phyloP scores from a whole-genome alignment of 495 filamentous ascomycete genomes.

The Trichoderma asperelloides region DNA sequence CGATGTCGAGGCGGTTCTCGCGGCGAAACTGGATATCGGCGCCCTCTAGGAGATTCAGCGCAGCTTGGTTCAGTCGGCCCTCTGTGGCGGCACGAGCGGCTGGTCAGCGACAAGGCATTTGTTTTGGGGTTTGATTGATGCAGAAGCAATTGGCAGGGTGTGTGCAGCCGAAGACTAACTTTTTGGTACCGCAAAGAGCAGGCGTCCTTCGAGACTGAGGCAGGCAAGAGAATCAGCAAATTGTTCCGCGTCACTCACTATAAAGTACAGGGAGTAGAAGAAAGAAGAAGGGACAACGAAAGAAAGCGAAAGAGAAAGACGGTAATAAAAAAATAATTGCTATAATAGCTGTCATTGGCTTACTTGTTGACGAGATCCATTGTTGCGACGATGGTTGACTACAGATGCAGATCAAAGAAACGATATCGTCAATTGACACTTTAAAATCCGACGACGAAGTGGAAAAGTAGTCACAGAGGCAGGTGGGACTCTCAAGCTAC shows the following conservation, averaged over 20 bases:
- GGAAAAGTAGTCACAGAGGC: neutral
- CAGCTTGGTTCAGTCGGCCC: slow-evolving; percentile 78
- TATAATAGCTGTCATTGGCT: slow-evolving; percentile 26
- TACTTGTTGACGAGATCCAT: slow-evolving; percentile 87
- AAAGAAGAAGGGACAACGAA: neutral
- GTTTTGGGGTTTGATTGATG: slow-evolving; percentile 3
- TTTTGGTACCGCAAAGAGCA: slow-evolving; percentile 95
- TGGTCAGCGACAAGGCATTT: slow-evolving; percentile 12
- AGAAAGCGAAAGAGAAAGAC: slow-evolving; percentile 1
- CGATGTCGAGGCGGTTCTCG: slow-evolving; percentile 89
- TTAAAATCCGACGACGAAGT: neutral
- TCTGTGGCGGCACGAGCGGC: slow-evolving; percentile 40
- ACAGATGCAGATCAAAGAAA: neutral
- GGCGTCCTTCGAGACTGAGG: slow-evolving; percentile 74
- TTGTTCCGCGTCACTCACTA: neutral
- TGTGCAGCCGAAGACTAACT: slow-evolving; percentile 47
- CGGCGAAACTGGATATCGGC: slow-evolving; percentile 93
- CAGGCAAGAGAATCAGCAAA: slow-evolving; percentile 10
- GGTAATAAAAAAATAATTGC: neutral
- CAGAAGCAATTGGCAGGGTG: neutral
- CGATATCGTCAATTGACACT: neutral
- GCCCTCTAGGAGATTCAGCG: slow-evolving; percentile 81
- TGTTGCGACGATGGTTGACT: slow-evolving; percentile 8
- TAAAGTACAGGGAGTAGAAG: no score
- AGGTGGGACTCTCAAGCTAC: neutral